These are phyloP conservation scores for Irpex lacteus DNA, from an alignment of 1,284 basidiomycete species.

Conservation along the genomic window DNA sequence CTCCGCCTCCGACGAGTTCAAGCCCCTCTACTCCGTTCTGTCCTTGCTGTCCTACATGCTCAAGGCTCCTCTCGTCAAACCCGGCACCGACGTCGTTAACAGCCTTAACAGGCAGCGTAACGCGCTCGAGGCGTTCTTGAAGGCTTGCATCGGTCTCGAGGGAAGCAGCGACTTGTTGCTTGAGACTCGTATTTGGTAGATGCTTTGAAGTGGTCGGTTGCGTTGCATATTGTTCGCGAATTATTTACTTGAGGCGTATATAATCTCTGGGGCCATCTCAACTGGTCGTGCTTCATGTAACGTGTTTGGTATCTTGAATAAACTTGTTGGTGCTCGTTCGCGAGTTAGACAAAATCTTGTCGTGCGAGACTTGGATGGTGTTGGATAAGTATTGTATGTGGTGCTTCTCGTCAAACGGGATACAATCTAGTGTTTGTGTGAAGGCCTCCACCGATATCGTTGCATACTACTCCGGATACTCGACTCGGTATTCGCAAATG, in stretches of 20 bases:
- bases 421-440: too few relatives aligned
- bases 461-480: too few relatives aligned
- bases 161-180: slow-evolving; percentile 79
- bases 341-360: neutral
- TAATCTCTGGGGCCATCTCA: neutral
- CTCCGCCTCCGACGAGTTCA: slow-evolving; percentile 57
- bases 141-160: slow-evolving; percentile 90
- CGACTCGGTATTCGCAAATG: too few relatives aligned
- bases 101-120: slow-evolving; percentile 92
- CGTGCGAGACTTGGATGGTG: neutral
- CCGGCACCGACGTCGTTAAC: slow-evolving; percentile 94
- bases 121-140: slow-evolving; percentile 90
- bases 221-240: too few relatives aligned
- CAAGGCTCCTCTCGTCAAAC: slow-evolving; percentile 97
- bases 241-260: neutral
- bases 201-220: neutral
- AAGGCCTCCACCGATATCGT: too few relatives aligned
- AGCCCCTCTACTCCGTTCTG: slow-evolving; percentile 83
- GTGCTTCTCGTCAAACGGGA: too few relatives aligned
- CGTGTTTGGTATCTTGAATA: neutral
- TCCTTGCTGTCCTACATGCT: slow-evolving; percentile 95
- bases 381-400: too few relatives aligned
- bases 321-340: neutral
- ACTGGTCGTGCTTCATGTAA: neutral
- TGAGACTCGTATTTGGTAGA: slow-evolving; percentile 86